Evolutionary conservation across 2,329 filamentous ascomycete species (phyloP), one percentile per base, ranked within the genome.

Genomic region (Leptographium radiaticola): DNA sequence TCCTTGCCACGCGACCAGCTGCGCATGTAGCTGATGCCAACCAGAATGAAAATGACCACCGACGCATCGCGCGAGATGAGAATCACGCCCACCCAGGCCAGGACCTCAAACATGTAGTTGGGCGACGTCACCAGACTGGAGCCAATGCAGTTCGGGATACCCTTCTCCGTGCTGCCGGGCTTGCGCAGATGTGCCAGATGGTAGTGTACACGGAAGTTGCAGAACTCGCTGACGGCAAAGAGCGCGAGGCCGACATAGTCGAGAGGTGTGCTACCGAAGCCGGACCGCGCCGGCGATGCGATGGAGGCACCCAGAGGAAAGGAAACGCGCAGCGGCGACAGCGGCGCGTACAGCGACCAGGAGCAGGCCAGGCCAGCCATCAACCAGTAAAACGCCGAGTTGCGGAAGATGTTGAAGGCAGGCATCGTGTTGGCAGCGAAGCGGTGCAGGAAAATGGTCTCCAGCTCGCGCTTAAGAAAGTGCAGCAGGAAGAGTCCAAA

Each of bases 381-480:
- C 38, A 84, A 64, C 93, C 93, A 98, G 80, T 98, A 98, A 75
- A 96, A 91, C 60, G 79, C 80, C 60, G 84, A 89, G 77, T 98
- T 98, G 71, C 91, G 93, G 79, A 96, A 85, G 66, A 98, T 88
- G 75, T 95, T 95, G 65, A 71, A 72, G 55, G 80, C 77, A 18
- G 93, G 93, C 93, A 98, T 98, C 49, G 93, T 98, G 64, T 86
- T 88, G 58, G 86, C 82, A 54, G 89, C 91, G 76, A 98, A 98
- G 66, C 88, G 89, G 76, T 98, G 93, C 58, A 98, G 80, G 67
- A 93, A 95, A 58, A 95, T 66, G 0, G 93, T 97, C 74, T 98
- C 93, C 60, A 88, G 77, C 74, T 98, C 93, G 65, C 93, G 89
- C 79, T 98, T 98, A 66, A 87, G 60, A 70, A 96, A 98, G 75